A percentile compares a stretch with the other conserved stretches of the same genome.
phyloP scores from a whole-genome alignment of 345 rosid genomes.

The Pseudoturritis turrita region DNA sequence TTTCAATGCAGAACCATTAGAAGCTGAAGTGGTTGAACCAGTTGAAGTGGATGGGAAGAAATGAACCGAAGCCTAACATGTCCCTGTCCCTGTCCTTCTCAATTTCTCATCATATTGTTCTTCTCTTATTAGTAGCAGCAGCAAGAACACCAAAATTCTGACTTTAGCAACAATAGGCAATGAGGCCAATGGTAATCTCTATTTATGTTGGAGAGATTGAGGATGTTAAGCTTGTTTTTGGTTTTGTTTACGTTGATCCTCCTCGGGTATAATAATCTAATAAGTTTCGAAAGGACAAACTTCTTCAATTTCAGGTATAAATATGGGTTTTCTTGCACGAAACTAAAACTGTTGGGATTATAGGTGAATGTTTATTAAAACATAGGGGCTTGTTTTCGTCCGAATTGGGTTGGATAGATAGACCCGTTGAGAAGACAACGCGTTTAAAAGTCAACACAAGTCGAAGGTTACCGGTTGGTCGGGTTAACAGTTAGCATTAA shows the following conservation, averaged over 20 bases:
- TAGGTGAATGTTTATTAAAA: not conserved
- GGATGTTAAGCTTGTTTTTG: not conserved
- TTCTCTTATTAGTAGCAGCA: slow-evolving; percentile 7
- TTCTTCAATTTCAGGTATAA: not conserved
- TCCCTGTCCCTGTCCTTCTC: not conserved
- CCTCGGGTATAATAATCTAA: not conserved
- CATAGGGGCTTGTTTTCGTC: not conserved
- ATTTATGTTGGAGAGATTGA: not conserved
- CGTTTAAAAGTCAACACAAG: slow-evolving; percentile 27
- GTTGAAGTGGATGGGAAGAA: slow-evolving; percentile 57
- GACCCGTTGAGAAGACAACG: not conserved
- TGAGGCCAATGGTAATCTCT: not conserved
- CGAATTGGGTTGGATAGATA: not conserved
- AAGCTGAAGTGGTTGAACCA: slow-evolving; percentile 88
- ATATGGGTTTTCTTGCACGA: not conserved
- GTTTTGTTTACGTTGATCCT: not conserved
- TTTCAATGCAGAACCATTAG: slow-evolving; percentile 37
- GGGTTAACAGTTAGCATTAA: not conserved
- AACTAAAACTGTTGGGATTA: not conserved
- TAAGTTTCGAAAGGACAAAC: not conserved
- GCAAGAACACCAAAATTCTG: not conserved
- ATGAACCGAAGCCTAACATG: slow-evolving; percentile 34
- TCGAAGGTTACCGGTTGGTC: slow-evolving; percentile 21
- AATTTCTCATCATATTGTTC: not conserved
- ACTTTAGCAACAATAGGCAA: not conserved